phyloP scores from a whole-genome alignment of 2,329 filamentous ascomycete species.

The Didymella pinodella region DNA sequence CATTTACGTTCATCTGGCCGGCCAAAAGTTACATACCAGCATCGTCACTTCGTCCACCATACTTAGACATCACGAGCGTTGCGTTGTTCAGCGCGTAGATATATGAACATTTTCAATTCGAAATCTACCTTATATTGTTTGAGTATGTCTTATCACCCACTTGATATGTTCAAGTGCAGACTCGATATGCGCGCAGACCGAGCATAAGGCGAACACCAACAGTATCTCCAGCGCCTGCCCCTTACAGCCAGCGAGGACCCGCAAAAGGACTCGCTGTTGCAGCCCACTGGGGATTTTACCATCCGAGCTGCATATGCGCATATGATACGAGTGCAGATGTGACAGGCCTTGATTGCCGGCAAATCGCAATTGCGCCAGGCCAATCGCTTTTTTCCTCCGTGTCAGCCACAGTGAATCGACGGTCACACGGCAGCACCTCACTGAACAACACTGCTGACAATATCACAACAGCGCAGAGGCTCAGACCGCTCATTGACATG shows the following conservation, averaged over 20 bases:
- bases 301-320: constrained; percentile 3
- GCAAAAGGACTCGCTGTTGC: constrained; percentile 1
- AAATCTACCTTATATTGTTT: background rate
- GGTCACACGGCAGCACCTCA: constrained; percentile 16
- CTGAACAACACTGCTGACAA: constrained; percentile 10
- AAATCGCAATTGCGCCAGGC: constrained; percentile 5
- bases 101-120: constrained; percentile 27
- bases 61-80: constrained; percentile 30
- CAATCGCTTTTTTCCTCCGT: background rate
- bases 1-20: constrained; percentile 15
- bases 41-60: constrained; percentile 21
- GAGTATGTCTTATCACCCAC: constrained; percentile 40
- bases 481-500: constrained; percentile 17
- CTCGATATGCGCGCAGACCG: background rate
- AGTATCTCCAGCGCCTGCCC: constrained; percentile 3
- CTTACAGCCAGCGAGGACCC: background rate
- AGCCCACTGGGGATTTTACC: background rate
- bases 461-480: constrained; percentile 4
- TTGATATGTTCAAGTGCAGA: background rate
- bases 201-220: background rate
- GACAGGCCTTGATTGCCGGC: constrained; percentile 5
- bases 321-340: constrained; percentile 2
- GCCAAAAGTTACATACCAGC: constrained; percentile 30
- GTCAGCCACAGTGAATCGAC: background rate
- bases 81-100: constrained; percentile 32